Evolutionary conservation across 768 basidiomycete genomes (phyloP).

Genomic region (Pleurotus sapidus): DNA sequence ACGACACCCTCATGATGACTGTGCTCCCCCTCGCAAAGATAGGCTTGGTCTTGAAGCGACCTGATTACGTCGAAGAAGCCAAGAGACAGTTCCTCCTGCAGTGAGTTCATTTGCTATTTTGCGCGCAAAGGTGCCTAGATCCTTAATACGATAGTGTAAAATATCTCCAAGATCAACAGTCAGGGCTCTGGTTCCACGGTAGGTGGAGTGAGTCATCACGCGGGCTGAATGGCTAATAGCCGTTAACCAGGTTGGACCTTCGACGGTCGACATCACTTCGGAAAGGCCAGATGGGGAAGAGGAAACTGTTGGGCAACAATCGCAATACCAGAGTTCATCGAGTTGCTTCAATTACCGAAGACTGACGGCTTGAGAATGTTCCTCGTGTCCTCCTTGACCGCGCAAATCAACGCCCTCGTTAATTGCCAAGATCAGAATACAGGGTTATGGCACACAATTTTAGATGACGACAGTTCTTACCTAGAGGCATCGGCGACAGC

Average conservation of each 20-base stretch:
- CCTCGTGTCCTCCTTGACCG: slow-evolving; percentile 34
- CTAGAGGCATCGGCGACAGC: slow-evolving; percentile 48
- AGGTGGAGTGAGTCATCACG: slow-evolving; percentile 10
- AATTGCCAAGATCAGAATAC: slow-evolving; percentile 38
- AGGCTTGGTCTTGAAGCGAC: slow-evolving; percentile 46
- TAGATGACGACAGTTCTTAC: slow-evolving; percentile 49
- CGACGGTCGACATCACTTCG: slow-evolving; percentile 43
- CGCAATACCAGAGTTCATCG: slow-evolving; percentile 46
- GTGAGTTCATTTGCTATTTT: slow-evolving; percentile 20
- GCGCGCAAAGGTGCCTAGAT: background rate
- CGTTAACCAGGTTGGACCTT: slow-evolving; percentile 37
- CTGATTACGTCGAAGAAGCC: slow-evolving; percentile 51
- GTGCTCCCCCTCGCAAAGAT: slow-evolving; percentile 57
- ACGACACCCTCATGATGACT: slow-evolving; percentile 59
- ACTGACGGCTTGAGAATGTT: slow-evolving; percentile 40
- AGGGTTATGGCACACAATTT: slow-evolving; percentile 54
- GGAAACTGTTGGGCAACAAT: slow-evolving; percentile 56
- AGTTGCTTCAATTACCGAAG: slow-evolving; percentile 35
- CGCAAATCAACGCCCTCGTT: slow-evolving; percentile 48
- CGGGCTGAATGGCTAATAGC: background rate
- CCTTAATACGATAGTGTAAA: slow-evolving; percentile 28
- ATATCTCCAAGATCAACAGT: slow-evolving; percentile 40
- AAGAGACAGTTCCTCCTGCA: slow-evolving; percentile 50
- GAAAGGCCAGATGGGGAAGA: slow-evolving; percentile 47
- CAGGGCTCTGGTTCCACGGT: slow-evolving; percentile 49